Conservation (phyloP, 306 rosid species). For the Malus domestica region ASM211411v1 NC_041790.1:30824501-30825000, state of each 20-base stretch:
- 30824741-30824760: not conserved
- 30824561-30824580: conserved; percentile 80
- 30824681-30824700: conserved; percentile 8
- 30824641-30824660: not conserved
- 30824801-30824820: not conserved
- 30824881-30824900: not conserved
- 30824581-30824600: conserved; percentile 69
- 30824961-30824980: not conserved
- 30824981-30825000: not conserved
- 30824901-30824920: not conserved
- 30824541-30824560: conserved; percentile 98
- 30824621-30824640: conserved; percentile 62
- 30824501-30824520: conserved; percentile 19
- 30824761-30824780: not conserved
- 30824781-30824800: not conserved
- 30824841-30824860: not conserved
- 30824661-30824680: conserved; percentile 1
- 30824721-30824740: not conserved
- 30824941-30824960: not conserved
- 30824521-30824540: conserved; percentile 20
- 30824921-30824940: not conserved
- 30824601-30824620: conserved; percentile 82
- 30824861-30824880: not conserved
- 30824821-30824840: not conserved
- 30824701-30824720: not conserved